Conservation (phyloP, 352 stramenopile species). For the Globisporangium carolinianum region DNA sequence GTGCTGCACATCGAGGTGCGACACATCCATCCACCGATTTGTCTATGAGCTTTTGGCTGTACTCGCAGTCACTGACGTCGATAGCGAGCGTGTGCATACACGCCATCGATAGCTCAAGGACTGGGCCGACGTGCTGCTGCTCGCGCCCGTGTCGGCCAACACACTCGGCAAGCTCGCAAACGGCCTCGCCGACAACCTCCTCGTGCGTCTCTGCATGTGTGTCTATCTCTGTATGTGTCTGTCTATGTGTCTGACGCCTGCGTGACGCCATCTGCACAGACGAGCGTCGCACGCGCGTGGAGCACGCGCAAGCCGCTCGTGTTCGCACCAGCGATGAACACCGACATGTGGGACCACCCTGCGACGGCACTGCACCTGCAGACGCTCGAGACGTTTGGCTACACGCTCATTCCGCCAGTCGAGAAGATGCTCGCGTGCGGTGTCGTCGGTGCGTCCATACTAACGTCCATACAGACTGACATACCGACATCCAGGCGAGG, state of each 20-base stretch:
- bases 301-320: conserved; percentile 90
- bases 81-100: no score
- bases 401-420: conserved; percentile 82
- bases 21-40: no score
- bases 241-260: no score
- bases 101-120: conserved; percentile 74
- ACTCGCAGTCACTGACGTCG: not conserved
- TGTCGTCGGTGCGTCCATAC: conserved; percentile 63
- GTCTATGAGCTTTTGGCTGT: no score
- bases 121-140: conserved; percentile 91
- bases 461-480: not conserved
- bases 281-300: conserved; percentile 91
- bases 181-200: conserved; percentile 93
- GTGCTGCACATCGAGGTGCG: conserved; percentile 86
- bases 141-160: conserved; percentile 88
- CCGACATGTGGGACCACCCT: conserved; percentile 96
- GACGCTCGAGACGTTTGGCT: conserved; percentile 51
- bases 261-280: conserved; percentile 27
- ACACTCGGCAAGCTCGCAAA: conserved; percentile 89
- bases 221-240: not conserved
- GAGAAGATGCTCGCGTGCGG: conserved; percentile 94
- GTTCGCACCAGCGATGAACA: conserved; percentile 96
- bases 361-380: conserved; percentile 80
- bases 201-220: conserved; percentile 35
- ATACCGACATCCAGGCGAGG: no score